Evolutionary conservation across 2,329 filamentous ascomycete species (phyloP), one percentile per base, ranked within the genome.

Genomic region (Neofusicoccum cordaticola): DNA sequence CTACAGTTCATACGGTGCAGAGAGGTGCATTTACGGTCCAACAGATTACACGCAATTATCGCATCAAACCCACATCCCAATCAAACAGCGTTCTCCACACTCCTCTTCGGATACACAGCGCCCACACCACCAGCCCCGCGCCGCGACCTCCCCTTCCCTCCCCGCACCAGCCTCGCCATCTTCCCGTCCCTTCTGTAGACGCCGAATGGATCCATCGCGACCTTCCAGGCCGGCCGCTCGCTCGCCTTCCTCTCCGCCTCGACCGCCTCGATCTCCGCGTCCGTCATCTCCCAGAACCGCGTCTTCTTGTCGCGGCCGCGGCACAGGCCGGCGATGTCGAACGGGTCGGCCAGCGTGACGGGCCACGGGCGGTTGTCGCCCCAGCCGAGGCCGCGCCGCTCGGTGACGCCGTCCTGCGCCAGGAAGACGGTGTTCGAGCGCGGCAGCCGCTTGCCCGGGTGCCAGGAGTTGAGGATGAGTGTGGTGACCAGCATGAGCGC

Each of bases 401-500:
- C 56, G 6, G 56, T 60, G 6, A 47, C 75, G 0, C 84, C 84
- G 70, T 86, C 83, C 12, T 73, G 68, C 4, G 80, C 78, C 1
- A 86, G 73, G 66, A 84, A 86, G 4, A 83, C 74, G 42, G 81
- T 82, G 68, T 82, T 81, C 2, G 80, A 81, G 5, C 72, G 72
- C 0, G 84, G 84, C 6, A 86, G 72, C 34, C 77, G 80, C 39
- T 75, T 78, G 42, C 82, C 83, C 0, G 84, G 84, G 63, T 84
- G 83, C 52, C 78, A 83, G 19, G 82, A 63, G 66, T 84, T 84
- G n/a, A 85, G 73, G 60, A 86, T 67, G 4, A 78, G 75, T 12
- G 80, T 82, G 66, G 84, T 85, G 56, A 78, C 66, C 17, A 83
- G 80, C 79, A 86, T 85, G 60, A 84, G 78, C 2, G 75, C 70